Conservation (phyloP, 2,329 filamentous ascomycete species). For the Claviceps sp. region DNA sequence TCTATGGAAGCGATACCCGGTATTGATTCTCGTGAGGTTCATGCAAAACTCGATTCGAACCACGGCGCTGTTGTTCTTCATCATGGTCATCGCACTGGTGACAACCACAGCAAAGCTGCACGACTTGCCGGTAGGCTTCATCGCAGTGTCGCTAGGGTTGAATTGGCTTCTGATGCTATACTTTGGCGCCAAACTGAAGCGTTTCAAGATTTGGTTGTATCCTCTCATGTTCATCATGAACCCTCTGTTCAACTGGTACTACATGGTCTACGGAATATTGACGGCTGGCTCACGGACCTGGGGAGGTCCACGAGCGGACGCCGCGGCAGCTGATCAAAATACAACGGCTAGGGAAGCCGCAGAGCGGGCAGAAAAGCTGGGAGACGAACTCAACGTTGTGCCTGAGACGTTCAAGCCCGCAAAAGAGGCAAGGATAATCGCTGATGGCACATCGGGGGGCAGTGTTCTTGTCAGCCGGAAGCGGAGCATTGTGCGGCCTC, state of each 20-base stretch:
- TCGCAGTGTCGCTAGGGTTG: slow-evolving; percentile 78
- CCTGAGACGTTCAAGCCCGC: slow-evolving; percentile 68
- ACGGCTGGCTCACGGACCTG: slow-evolving; percentile 89
- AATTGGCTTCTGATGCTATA: slow-evolving; percentile 96
- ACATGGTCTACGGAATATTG: slow-evolving; percentile 95
- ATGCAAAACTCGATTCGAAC: slow-evolving; percentile 95
- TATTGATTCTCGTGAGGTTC: slow-evolving; percentile 75
- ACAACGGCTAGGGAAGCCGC: slow-evolving; percentile 75
- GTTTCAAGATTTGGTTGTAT: slow-evolving; percentile 92
- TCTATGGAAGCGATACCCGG: slow-evolving; percentile 80
- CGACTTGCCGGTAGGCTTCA: slow-evolving; percentile 83
- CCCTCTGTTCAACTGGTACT: slow-evolving; percentile 96
- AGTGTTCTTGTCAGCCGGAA: slow-evolving; percentile 28
- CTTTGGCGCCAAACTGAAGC: slow-evolving; percentile 73
- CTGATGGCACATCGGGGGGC: slow-evolving; percentile 15
- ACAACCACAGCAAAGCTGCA: slow-evolving; percentile 68
- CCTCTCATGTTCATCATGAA: slow-evolving; percentile 92
- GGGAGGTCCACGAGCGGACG: slow-evolving; percentile 87
- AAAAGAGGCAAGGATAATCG: slow-evolving; percentile 30
- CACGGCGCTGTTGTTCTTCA: slow-evolving; percentile 85
- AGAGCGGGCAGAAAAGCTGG: slow-evolving; percentile 61
- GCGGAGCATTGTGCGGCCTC: slow-evolving; percentile 54
- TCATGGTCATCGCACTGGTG: slow-evolving; percentile 75
- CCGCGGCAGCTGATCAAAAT: slow-evolving; percentile 60
- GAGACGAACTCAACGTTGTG: slow-evolving; percentile 81